Evolutionary conservation across 805 yeast species (phyloP).

Genomic region (Suhomyces xylopsoci): DNA sequence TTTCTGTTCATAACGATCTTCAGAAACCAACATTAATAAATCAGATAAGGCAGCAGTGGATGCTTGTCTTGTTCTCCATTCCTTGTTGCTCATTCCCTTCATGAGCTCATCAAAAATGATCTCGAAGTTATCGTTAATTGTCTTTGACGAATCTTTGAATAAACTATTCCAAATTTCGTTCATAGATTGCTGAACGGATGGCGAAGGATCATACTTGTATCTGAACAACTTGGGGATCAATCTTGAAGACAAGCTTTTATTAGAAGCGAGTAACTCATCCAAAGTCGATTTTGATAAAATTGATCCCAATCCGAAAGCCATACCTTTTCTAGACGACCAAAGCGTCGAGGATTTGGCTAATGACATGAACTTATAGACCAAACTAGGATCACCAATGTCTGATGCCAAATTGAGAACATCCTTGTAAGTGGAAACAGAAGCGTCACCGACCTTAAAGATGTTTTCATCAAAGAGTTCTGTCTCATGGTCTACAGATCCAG

Average conservation of each 20-base stretch:
- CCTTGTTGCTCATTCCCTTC: conserved; percentile 68
- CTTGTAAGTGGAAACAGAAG: conserved; percentile 85
- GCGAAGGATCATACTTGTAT: conserved; percentile 80
- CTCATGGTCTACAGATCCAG: conserved; percentile 73
- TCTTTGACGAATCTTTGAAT: conserved; percentile 54
- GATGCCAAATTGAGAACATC: conserved; percentile 86
- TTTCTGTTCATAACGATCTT: conserved; percentile 47
- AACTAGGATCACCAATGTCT: conserved; percentile 92
- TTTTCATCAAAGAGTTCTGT: conserved; percentile 87
- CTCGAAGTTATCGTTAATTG: conserved; percentile 53
- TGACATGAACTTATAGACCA: conserved; percentile 92
- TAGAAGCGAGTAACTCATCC: conserved; percentile 54
- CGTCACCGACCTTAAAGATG: conserved; percentile 71
- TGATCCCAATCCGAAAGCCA: conserved; percentile 89
- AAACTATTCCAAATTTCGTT: conserved; percentile 80
- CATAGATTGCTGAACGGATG: conserved; percentile 77
- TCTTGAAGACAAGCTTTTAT: conserved; percentile 51
- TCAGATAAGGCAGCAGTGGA: conserved; percentile 70
- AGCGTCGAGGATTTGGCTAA: conserved; percentile 80
- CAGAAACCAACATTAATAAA: conserved; percentile 58
- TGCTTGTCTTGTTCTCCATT: conserved; percentile 94
- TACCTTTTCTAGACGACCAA: conserved; percentile 92
- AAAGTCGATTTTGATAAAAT: conserved; percentile 76
- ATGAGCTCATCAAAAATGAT: conserved; percentile 64
- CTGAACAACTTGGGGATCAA: conserved; percentile 81